These are phyloP conservation scores for Colletotrichum caudatum DNA, from an alignment of 2,329 filamentous ascomycete species.

Conservation along the genomic window DNA sequence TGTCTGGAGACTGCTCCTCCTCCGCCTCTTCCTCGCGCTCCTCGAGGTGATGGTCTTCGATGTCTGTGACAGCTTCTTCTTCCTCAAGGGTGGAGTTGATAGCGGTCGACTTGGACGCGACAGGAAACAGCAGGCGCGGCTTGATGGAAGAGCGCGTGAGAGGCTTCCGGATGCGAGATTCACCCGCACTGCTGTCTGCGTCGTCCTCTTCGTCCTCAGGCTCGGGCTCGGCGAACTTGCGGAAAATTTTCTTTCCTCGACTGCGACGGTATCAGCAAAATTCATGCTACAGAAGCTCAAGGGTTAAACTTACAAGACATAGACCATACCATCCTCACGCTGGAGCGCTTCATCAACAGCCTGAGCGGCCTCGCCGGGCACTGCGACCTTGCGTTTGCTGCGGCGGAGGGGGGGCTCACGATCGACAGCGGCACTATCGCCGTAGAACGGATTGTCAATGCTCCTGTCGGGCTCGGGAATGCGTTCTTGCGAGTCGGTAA, in stretches of 20 bases:
- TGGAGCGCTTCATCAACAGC: conserved; percentile 72
- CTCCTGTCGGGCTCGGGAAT: conserved; percentile 76
- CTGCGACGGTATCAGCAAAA: conserved; percentile 54
- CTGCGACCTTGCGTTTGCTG: conserved; percentile 66
- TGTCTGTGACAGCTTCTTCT: conserved; percentile 70
- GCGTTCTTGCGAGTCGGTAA: conserved; percentile 83
- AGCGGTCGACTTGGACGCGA: conserved; percentile 46
- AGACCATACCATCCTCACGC: conserved; percentile 79
- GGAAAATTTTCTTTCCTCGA: conserved; percentile 84
- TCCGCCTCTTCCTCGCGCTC: conserved; percentile 51
- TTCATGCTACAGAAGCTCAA: conserved; percentile 32
- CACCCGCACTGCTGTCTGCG: conserved; percentile 48
- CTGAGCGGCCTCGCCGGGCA: conserved; percentile 69
- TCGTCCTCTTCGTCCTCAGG: conserved; percentile 52
- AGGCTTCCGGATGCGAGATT: conserved; percentile 54
- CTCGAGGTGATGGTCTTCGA: conserved; percentile 62
- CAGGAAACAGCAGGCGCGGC: conserved; percentile 78
- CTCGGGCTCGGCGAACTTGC: conserved; percentile 68
- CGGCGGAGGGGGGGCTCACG: conserved; percentile 60
- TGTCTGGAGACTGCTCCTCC: conserved; percentile 46
- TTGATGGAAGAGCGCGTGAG: conserved; percentile 77
- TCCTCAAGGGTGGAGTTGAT: conserved; percentile 57
- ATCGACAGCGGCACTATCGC: conserved; percentile 54
- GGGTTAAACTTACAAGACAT: conserved; percentile 76
- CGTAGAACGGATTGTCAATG: conserved; percentile 79